Conservation (phyloP, 202 grass and related monocot species). For the Setaria viridis region DNA sequence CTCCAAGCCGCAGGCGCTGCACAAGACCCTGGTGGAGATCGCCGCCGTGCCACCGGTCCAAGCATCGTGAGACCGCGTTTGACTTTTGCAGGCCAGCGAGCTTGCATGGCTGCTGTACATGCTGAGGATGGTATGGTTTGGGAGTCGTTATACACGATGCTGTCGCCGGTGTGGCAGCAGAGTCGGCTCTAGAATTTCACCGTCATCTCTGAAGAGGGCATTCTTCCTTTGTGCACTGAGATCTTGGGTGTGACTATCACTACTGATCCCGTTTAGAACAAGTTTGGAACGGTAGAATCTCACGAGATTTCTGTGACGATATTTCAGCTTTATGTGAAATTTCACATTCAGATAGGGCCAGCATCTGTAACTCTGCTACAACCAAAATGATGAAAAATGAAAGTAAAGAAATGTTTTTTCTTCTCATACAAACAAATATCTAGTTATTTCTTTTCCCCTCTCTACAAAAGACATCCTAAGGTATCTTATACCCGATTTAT, state of each 20-base stretch:
- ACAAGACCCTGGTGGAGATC: conserved; percentile 83
- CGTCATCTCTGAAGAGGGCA: background rate
- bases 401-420: background rate
- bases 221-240: background rate
- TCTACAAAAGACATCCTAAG: too few relatives aligned
- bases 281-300: background rate
- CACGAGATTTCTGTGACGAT: background rate
- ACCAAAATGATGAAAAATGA: background rate
- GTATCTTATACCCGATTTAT: too few relatives aligned
- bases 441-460: too few relatives aligned
- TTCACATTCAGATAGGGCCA: background rate
- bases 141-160: background rate
- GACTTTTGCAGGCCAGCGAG: background rate
- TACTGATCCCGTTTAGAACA: background rate
- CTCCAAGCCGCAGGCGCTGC: conserved; percentile 88
- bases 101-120: conserved; percentile 42
- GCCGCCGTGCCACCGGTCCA: conserved; percentile 48
- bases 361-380: conserved; percentile 12
- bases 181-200: conserved; percentile 22
- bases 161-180: conserved; percentile 1
- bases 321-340: background rate
- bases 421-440: background rate
- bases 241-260: background rate
- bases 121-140: conserved; percentile 25
- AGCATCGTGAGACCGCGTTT: conserved; percentile 35